phyloP scores from a whole-genome alignment of 148 eudicot species.

The Vaccinium myrtillus region DNA sequence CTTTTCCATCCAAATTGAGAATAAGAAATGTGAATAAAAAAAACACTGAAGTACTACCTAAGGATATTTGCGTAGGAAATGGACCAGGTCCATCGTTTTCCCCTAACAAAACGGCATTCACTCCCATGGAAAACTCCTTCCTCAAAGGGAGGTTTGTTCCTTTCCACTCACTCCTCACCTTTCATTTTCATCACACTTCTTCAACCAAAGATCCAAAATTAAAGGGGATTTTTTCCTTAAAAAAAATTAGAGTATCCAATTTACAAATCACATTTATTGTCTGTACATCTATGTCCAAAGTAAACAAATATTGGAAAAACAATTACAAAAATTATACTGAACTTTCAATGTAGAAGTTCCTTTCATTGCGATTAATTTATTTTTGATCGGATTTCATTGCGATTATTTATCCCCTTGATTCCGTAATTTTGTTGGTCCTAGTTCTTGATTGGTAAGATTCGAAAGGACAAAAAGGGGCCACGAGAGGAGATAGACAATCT shows the following conservation, averaged over 20 bases:
- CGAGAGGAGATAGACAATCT: too few relatives aligned
- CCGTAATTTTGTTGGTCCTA: constrained; percentile 10
- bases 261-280: neutral
- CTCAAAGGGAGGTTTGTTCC: constrained; percentile 24
- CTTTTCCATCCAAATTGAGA: neutral
- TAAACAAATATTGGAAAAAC: neutral
- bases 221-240: constrained; percentile 2
- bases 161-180: constrained; percentile 20
- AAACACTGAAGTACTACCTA: too few relatives aligned
- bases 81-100: constrained; percentile 5
- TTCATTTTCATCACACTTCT: constrained; percentile 12
- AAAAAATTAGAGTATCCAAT: neutral
- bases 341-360: neutral
- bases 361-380: neutral
- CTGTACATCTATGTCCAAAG: neutral
- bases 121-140: constrained; percentile 32
- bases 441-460: too few relatives aligned
- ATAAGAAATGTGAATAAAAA: neutral
- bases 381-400: neutral
- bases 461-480: neutral
- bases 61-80: neutral
- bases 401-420: too few relatives aligned
- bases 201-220: constrained; percentile 32
- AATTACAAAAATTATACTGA: neutral
- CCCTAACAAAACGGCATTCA: constrained; percentile 45